These are phyloP conservation scores for Tylopilus orsonianus DNA, from an alignment of 1,284 basidiomycete genomes.

Conservation along the genomic window DNA sequence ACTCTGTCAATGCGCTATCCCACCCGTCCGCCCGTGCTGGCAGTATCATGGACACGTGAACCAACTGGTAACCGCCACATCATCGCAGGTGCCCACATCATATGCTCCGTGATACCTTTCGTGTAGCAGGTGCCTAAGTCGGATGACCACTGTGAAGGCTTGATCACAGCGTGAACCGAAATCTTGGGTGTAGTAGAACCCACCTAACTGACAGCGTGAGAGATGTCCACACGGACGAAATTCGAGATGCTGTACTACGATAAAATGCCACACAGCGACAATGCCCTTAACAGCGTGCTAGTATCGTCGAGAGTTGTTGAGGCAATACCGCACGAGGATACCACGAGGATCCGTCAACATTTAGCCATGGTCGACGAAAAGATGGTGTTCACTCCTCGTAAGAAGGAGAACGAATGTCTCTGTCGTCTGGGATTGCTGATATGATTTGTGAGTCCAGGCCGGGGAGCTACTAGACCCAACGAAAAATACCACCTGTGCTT, in stretches of 20 bases:
- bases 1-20: neutral
- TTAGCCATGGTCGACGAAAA: neutral
- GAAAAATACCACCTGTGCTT: neutral
- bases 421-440: too few species aligned
- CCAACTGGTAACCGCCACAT: neutral
- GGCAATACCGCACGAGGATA: neutral
- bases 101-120: neutral
- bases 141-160: neutral
- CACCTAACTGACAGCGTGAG: neutral
- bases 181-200: neutral
- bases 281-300: neutral
- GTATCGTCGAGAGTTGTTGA: neutral
- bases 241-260: neutral
- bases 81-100: neutral
- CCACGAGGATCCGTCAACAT: too few species aligned
- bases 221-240: slow-evolving; percentile 1
- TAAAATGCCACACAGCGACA: neutral
- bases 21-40: slow-evolving; percentile 6
- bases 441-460: too few species aligned
- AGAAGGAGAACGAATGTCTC: neutral
- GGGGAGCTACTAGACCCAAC: neutral
- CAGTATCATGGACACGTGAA: slow-evolving; percentile 5
- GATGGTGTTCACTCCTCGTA: neutral
- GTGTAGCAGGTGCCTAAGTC: neutral
- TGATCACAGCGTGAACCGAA: neutral